A percentile compares a stretch with the other conserved stretches of the same genome.
Conservation (phyloP, 2,329 filamentous ascomycete species). For the Chrysosporium queenslandicum region DNA sequence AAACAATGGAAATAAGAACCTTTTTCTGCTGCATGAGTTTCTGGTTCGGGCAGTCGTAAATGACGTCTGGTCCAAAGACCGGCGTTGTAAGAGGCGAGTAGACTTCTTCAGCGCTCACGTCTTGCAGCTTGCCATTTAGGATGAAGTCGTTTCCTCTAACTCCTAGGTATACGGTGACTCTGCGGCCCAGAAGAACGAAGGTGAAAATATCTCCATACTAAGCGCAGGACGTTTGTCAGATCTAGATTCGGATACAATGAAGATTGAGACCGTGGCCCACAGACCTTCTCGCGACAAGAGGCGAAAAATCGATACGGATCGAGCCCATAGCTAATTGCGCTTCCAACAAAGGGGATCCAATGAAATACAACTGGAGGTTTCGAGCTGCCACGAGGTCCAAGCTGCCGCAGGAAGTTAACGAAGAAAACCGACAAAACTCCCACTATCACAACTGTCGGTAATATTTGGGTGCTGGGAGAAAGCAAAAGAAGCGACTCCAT, state of each 20-base stretch:
- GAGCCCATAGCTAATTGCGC: conserved; percentile 38
- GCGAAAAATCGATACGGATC: conserved; percentile 74
- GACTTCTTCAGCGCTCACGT: conserved; percentile 83
- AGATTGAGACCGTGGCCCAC: conserved; percentile 12
- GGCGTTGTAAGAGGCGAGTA: conserved; percentile 65
- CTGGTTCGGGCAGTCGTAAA: conserved; percentile 82
- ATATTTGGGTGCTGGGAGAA: not conserved
- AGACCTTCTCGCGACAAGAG: conserved; percentile 59
- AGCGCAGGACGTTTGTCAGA: conserved; percentile 31
- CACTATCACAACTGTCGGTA: not conserved
- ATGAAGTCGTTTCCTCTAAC: conserved; percentile 84
- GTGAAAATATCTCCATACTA: conserved; percentile 86
- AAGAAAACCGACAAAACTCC: not conserved
- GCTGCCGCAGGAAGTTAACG: conserved; percentile 61
- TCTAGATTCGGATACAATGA: conserved; percentile 13
- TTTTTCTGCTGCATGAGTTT: conserved; percentile 97
- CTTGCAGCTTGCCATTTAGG: conserved; percentile 80
- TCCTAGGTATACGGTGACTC: conserved; percentile 76
- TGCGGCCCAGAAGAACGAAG: conserved; percentile 76
- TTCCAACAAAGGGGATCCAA: conserved; percentile 54
- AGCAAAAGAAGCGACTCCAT: not conserved
- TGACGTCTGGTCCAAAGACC: conserved; percentile 72
- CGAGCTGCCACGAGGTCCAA: conserved; percentile 45
- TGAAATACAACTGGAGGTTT: conserved; percentile 72
- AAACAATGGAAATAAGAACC: conserved; percentile 36